A percentile compares a stretch with the other conserved stretches of the same genome.
phyloP scores from a whole-genome alignment of 495 filamentous ascomycete genomes.

The Penicillium salamii region DNA sequence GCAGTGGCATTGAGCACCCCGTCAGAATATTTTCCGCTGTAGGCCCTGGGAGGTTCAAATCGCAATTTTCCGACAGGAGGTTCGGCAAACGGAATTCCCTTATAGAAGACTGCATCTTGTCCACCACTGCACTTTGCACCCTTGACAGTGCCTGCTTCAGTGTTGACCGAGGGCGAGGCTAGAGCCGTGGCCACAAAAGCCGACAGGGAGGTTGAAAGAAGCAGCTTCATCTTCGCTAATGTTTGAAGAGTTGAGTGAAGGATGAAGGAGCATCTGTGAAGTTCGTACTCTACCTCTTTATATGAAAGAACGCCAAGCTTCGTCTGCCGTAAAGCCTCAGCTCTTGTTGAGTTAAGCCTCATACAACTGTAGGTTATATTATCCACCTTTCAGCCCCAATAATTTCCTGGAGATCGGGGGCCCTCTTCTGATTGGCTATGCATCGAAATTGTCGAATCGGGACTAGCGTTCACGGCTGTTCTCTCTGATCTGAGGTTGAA shows the following conservation, averaged over 20 bases:
- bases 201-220: slow-evolving; percentile 17
- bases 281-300: too few species aligned
- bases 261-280: background rate
- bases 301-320: too few species aligned
- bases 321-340: too few species aligned
- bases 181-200: slow-evolving; percentile 7
- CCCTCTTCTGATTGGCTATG: too few species aligned
- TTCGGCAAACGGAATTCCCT: slow-evolving; percentile 32
- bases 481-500: too few species aligned
- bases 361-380: too few species aligned
- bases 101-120: slow-evolving; percentile 23
- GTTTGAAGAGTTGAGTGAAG: background rate
- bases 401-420: too few species aligned
- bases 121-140: slow-evolving; percentile 19
- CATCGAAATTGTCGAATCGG: too few species aligned
- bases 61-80: slow-evolving; percentile 21
- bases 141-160: slow-evolving; percentile 2
- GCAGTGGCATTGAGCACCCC: slow-evolving; percentile 13
- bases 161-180: slow-evolving; percentile 7
- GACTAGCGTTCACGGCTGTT: too few species aligned
- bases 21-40: slow-evolving; percentile 9
- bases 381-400: too few species aligned
- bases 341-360: too few species aligned
- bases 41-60: slow-evolving; percentile 18
- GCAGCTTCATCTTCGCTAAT: slow-evolving; percentile 16